Evolutionary conservation across 2,329 filamentous ascomycete genomes (phyloP).

Genomic region (Karstenula rhodostoma): DNA sequence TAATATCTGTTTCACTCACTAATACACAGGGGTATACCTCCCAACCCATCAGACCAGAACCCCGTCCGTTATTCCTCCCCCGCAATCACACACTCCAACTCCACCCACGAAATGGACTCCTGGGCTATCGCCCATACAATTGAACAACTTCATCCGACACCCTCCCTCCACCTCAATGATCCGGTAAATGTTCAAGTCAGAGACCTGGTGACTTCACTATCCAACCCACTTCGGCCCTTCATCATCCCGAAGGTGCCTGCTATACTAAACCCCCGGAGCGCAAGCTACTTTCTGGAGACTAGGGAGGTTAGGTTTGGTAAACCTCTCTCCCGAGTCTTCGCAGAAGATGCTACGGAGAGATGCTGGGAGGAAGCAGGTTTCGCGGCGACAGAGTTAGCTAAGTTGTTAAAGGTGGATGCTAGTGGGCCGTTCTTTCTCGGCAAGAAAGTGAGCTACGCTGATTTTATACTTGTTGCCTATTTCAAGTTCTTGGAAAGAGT

Average conservation of each 20-base stretch:
- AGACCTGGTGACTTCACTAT: background rate
- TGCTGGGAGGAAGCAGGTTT: background rate
- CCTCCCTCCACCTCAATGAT: background rate
- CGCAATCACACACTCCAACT: slow-evolving; percentile 60
- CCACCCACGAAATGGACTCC: slow-evolving; percentile 68
- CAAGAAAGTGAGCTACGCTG: background rate
- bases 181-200: background rate
- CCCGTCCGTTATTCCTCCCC: slow-evolving; percentile 59
- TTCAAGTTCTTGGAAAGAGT: background rate
- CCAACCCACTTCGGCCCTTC: background rate
- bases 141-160: slow-evolving; percentile 1
- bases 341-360: background rate
- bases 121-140: slow-evolving; percentile 57
- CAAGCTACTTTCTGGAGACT: background rate
- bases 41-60: slow-evolving; percentile 26
- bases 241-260: background rate
- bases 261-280: background rate
- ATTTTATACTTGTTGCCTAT: background rate
- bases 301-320: background rate
- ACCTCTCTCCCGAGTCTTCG: background rate
- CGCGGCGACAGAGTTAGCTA: background rate
- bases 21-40: slow-evolving; percentile 46
- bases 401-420: background rate
- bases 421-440: background rate
- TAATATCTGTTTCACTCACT: background rate